phyloP scores from a whole-genome alignment of 2,329 filamentous ascomycete species.

The Epichloe coenophiala region DNA sequence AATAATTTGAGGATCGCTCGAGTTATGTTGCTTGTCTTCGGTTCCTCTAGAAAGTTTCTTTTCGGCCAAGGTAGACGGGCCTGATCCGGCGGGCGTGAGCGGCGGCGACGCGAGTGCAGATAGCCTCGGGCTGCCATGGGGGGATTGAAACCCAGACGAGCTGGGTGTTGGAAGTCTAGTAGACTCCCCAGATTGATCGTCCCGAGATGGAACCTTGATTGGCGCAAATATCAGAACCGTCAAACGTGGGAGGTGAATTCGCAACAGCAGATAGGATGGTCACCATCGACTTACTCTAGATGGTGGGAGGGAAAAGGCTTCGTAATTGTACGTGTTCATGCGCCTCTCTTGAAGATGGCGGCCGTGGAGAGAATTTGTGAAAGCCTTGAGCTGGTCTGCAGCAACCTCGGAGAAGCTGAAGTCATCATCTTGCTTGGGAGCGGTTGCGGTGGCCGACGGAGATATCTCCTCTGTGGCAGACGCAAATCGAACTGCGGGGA shows the following conservation, averaged over 20 bases:
- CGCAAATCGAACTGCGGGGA: slow-evolving; percentile 55
- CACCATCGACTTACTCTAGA: slow-evolving; percentile 54
- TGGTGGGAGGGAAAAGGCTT: slow-evolving; percentile 75
- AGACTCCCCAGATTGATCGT: slow-evolving; percentile 45
- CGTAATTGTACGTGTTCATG: slow-evolving; percentile 78
- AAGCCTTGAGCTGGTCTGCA: slow-evolving; percentile 52
- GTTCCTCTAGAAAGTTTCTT: slow-evolving; percentile 18
- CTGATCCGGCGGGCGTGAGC: slow-evolving; percentile 71
- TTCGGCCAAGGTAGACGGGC: slow-evolving; percentile 20
- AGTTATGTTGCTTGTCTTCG: slow-evolving; percentile 26
- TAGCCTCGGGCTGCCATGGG: slow-evolving; percentile 51
- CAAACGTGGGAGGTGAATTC: background rate
- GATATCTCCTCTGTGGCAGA: slow-evolving; percentile 56
- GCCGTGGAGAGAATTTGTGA: slow-evolving; percentile 60
- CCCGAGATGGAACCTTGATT: slow-evolving; percentile 43
- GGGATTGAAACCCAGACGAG: slow-evolving; percentile 49
- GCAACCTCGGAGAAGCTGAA: slow-evolving; percentile 29
- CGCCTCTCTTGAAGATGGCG: slow-evolving; percentile 68
- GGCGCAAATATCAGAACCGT: background rate
- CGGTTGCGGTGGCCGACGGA: slow-evolving; percentile 29
- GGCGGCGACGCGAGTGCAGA: slow-evolving; percentile 76
- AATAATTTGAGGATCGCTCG: slow-evolving; percentile 34
- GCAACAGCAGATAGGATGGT: slow-evolving; percentile 3
- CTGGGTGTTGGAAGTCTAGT: slow-evolving; percentile 52
- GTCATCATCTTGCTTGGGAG: slow-evolving; percentile 13